Conservation (phyloP, 768 basidiomycete species). For the Pulveroboletus frians region DNA sequence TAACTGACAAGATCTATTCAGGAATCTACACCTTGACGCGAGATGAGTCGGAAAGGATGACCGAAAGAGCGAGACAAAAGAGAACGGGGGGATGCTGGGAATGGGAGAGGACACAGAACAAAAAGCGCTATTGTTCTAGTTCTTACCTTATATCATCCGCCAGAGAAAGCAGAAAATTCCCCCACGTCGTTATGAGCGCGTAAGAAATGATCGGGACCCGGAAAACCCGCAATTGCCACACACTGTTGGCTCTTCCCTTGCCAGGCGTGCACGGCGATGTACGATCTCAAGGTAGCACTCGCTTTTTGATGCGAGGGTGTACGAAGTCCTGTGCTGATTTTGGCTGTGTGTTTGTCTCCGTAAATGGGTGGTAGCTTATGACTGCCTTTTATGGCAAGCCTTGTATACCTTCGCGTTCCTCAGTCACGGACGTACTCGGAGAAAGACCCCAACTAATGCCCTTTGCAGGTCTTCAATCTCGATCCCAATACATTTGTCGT, state of each 20-base stretch:
- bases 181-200: not conserved
- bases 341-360: conserved; percentile 14
- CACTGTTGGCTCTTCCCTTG: not conserved
- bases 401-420: not conserved
- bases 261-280: not conserved
- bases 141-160: conserved; percentile 20
- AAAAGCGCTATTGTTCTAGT: conserved; percentile 24
- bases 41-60: not conserved
- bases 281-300: not conserved
- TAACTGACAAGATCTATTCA: conserved; percentile 13
- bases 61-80: conserved; percentile 22
- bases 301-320: not conserved
- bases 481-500: not conserved
- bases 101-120: conserved; percentile 8
- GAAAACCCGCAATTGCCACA: not conserved
- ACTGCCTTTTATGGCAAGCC: conserved; percentile 4
- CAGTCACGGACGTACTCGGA: too few species aligned
- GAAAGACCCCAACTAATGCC: not conserved
- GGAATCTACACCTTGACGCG: conserved; percentile 18
- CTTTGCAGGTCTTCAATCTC: not conserved
- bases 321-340: conserved; percentile 17
- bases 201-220: conserved; percentile 6
- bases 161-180: not conserved
- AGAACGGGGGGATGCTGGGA: not conserved
- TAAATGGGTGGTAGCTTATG: conserved; percentile 12